Percentiles rank a stretch among this genome's conserved stretches.
phyloP scores from a whole-genome alignment of 1,139 yeast genomes.

The Suhomyces guaymorum region DNA sequence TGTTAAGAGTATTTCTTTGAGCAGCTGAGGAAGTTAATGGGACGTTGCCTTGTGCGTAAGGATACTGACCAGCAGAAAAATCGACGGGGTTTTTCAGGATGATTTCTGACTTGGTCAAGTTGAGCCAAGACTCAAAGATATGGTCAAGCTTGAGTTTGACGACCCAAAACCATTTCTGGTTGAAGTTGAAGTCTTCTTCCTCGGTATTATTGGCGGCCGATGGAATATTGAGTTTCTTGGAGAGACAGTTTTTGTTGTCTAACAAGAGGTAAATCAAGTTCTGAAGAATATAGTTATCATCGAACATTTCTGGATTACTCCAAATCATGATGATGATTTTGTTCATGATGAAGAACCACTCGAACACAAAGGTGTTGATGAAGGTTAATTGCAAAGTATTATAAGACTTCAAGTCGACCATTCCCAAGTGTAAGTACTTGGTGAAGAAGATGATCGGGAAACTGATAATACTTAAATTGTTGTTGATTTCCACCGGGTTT shows the following conservation, averaged over 20 bases:
- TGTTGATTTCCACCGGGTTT: slow-evolving; percentile 24
- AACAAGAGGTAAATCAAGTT: slow-evolving; percentile 17
- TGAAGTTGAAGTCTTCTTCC: slow-evolving; percentile 25
- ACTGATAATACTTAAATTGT: slow-evolving; percentile 35
- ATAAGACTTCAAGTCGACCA: slow-evolving; percentile 14
- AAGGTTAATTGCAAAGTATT: slow-evolving; percentile 18
- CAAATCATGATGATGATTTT: slow-evolving; percentile 29
- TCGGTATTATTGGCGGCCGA: not conserved
- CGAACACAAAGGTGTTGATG: slow-evolving; percentile 27
- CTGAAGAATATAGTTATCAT: slow-evolving; percentile 19
- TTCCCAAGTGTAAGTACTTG: slow-evolving; percentile 24
- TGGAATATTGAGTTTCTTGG: slow-evolving; percentile 13
- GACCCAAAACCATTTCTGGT: slow-evolving; percentile 31
- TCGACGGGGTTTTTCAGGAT: slow-evolving; percentile 7
- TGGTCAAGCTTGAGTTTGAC: slow-evolving; percentile 26
- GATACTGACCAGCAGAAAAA: slow-evolving; percentile 1
- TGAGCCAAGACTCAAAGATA: slow-evolving; percentile 32
- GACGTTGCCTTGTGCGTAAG: not conserved
- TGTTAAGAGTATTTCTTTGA: slow-evolving; percentile 14
- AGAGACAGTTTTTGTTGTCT: slow-evolving; percentile 18
- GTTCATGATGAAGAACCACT: slow-evolving; percentile 43
- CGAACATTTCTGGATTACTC: slow-evolving; percentile 18
- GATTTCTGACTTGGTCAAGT: slow-evolving; percentile 18
- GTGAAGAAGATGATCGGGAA: slow-evolving; percentile 47
- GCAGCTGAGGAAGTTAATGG: slow-evolving; percentile 6